A percentile compares a stretch with the other conserved stretches of the same genome.
Conservation (phyloP, 371 early-diverging fungal species). For the Rhizomucor miehei region DNA sequence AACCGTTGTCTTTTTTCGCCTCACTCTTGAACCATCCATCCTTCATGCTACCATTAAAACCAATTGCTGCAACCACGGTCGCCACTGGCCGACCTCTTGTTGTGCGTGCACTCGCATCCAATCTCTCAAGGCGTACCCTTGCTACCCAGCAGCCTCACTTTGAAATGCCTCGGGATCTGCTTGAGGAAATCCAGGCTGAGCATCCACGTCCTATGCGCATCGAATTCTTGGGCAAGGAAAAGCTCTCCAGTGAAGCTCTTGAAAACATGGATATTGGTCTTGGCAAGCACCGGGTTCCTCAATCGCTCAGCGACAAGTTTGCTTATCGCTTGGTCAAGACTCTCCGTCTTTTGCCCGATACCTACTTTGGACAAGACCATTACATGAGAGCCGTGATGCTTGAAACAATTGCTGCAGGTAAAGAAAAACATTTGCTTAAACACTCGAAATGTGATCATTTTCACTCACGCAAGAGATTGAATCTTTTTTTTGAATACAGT, state of each 20-base stretch:
- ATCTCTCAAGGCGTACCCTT: too few species aligned
- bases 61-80: too few species aligned
- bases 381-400: conserved; percentile 84
- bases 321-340: conserved; percentile 69
- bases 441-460: too few species aligned
- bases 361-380: conserved; percentile 78
- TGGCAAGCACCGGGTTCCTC: conserved; percentile 62
- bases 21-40: too few species aligned
- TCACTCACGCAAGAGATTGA: too few species aligned
- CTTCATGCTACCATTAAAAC: too few species aligned
- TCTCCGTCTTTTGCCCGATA: conserved; percentile 71
- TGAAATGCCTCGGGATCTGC: conserved; percentile 33
- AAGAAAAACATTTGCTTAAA: background rate
- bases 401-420: conserved; percentile 79
- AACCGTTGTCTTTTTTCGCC: too few species aligned
- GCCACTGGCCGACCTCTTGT: too few species aligned
- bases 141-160: too few species aligned
- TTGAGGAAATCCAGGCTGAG: conserved; percentile 35
- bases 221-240: conserved; percentile 54
- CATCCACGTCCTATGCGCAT: conserved; percentile 70
- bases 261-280: conserved; percentile 64
- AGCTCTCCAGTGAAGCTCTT: conserved; percentile 54
- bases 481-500: conserved; percentile 36
- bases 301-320: conserved; percentile 56
- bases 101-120: too few species aligned